Evolutionary conservation across 495 filamentous ascomycete genomes (phyloP), one percentile per base, ranked within the genome.

Genomic region (Penicillium paradoxum): DNA sequence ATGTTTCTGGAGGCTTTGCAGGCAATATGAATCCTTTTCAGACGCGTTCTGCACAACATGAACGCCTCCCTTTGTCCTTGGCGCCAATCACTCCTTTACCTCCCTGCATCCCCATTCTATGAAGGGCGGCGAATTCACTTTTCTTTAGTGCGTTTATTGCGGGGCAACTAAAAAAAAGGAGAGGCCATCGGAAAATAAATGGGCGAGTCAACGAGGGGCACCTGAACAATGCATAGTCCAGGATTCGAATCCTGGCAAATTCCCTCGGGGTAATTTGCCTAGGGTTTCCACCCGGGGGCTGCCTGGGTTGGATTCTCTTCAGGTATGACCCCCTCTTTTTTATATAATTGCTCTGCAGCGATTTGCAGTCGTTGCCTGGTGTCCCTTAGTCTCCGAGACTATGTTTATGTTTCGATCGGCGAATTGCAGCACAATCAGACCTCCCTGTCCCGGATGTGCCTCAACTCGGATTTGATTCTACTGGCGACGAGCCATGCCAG

Each of bases 401-500:
- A 21, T 33, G 15, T 56, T 48, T 41, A 25, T 38, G 14, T 36
- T 30, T 59, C 13, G 59, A 63, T 65, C 59, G 55, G 57, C 63
- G 52, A 60, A 60, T 65, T 60, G 59, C 59, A 59, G 41, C 21
- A 42, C 13, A 36, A 38, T 39, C 37, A 41, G 45, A 42, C 62
- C 55, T 27, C 53, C 51, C 45, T 46, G 34, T 44, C 45, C 39
- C 58, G 49, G 34, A 15, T 6, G 58, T 53, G 38, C 48, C 53
- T 66, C 55, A 40, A 58, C 72, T 82, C 74, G 79, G 83, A 2
- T 52, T 61, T 45, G 39, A 63, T 60, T 64, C 80, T 75, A 88
- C 85, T 93, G 89, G 90, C 78, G 81, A 83, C 74, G 79, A 88
- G 77, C 76, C 71, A 85, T 86, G 90, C 90, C 90, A 96, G 78